Percentiles rank a stretch among this genome's conserved stretches.
Evolutionary conservation across 2,329 filamentous ascomycete genomes (phyloP).

Genomic region (Apiospora malaysiana): DNA sequence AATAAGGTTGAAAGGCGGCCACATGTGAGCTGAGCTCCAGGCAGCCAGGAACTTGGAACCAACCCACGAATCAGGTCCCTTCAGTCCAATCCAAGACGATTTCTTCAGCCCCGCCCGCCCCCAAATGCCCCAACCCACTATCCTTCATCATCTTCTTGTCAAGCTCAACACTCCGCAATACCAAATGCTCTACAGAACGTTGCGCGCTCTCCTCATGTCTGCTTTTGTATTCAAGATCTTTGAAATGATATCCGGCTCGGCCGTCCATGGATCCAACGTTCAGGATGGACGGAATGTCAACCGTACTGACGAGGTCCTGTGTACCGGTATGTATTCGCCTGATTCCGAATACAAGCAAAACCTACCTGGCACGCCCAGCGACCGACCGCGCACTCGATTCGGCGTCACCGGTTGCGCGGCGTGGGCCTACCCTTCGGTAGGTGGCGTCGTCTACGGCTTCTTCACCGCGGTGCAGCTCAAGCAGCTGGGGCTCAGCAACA

Average conservation of each 20-base stretch:
- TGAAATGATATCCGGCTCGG: neutral
- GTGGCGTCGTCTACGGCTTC: neutral
- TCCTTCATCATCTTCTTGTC: neutral
- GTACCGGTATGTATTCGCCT: neutral
- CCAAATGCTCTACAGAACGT: neutral
- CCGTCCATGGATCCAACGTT: neutral
- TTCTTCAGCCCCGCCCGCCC: neutral
- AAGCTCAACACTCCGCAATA: neutral
- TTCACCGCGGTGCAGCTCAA: constrained; percentile 19
- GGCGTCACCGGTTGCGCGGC: neutral
- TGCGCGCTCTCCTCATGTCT: neutral
- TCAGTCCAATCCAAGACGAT: too few relatives aligned
- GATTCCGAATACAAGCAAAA: neutral
- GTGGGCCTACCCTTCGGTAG: constrained; percentile 9
- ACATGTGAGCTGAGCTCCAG: too few relatives aligned
- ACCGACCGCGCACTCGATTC: neutral
- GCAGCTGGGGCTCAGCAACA: constrained; percentile 7
- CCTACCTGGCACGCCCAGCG: neutral
- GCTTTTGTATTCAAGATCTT: neutral
- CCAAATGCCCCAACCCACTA: neutral
- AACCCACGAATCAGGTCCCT: too few relatives aligned
- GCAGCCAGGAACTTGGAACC: too few relatives aligned
- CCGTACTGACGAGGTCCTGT: neutral
- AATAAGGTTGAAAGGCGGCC: too few relatives aligned
- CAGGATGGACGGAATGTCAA: neutral